Base-by-base conservation (phyloP, 2,329 filamentous ascomycete genomes). In the Bimuria novae-zelandiae region DNA sequence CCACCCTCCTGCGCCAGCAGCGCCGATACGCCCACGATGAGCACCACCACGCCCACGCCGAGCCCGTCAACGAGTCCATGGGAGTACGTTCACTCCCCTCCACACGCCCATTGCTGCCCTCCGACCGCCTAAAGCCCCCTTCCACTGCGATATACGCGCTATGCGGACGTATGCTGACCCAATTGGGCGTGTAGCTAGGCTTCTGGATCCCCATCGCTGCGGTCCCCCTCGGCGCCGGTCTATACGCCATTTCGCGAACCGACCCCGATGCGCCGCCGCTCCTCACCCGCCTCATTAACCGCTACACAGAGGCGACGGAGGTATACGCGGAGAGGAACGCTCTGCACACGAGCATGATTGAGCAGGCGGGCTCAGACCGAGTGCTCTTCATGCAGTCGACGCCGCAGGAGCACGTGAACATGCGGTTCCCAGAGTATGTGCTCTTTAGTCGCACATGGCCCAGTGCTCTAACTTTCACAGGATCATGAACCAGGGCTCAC, bases 401-500 rank as follows among this genome's bases (percentile, higher is more conserved):
- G 64, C 76, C 79, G 25, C 73, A 77, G 59, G 76, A 74, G 49
- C 71, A 78, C 60, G 75, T 84, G 39, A 78, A 84, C 17, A 70
- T 89, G 71, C 82, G 75, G 67, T 85, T 82, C 63, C 84, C 83
- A 29, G 86, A 89, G 86, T 89, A 82, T 57, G 85, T 82, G 27
- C 37, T 8, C 33, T 6, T 16, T 7, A 17, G 5, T 7, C 12
- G 14, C 12, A 16, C 17, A 7, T n/a, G 14, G 39, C 30, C 29
- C 19, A 49, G 19, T 33, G 43, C 8, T 51, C 61, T 68, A 52
- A 70, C 57, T 35, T 35, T 25, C 27, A 23, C 66, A 89, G 86
- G 62, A 76, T 82, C 59, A 82, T 89, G 75, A 88, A 88, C 68
- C 73, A 76, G 19, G 82, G 83, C 47, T 83, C 83, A 1, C 85